These are phyloP conservation scores for Paraphaeosphaeria sporulosa DNA, from an alignment of 2,329 filamentous ascomycete genomes.

Conservation along the genomic window DNA sequence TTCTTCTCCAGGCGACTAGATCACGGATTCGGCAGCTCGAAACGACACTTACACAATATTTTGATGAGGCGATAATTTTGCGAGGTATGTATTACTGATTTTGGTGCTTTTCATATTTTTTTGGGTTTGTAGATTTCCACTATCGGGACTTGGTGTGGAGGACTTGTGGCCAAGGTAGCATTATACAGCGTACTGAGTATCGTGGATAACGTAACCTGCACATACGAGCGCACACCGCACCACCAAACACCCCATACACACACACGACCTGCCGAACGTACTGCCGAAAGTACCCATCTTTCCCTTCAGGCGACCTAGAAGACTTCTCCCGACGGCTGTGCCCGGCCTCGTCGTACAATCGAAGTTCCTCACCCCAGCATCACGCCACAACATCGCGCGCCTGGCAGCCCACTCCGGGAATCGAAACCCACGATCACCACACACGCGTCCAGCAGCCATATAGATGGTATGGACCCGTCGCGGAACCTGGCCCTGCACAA, in stretches of 20 bases:
- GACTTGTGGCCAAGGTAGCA: not conserved
- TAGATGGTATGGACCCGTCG: conserved; percentile 29
- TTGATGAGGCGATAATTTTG: too few species aligned
- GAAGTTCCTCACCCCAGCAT: conserved; percentile 36
- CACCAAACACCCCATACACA: not conserved
- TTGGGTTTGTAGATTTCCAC: not conserved
- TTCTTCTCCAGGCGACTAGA: too few species aligned
- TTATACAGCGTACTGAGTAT: not conserved
- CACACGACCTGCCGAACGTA: conserved; percentile 7
- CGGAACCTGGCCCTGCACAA: conserved; percentile 26
- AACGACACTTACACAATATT: too few species aligned
- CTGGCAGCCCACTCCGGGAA: conserved; percentile 20
- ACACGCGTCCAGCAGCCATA: conserved; percentile 16
- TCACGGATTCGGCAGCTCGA: too few species aligned
- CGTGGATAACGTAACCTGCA: not conserved
- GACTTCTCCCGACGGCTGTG: conserved; percentile 7
- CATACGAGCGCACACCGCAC: conserved; percentile 1
- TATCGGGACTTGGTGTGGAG: not conserved
- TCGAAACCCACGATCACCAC: conserved; percentile 17
- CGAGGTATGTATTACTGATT: too few species aligned
- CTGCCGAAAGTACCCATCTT: conserved; percentile 13
- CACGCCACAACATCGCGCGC: conserved; percentile 36
- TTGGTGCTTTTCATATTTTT: not conserved
- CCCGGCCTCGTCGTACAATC: conserved; percentile 4
- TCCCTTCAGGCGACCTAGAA: not conserved